These are phyloP conservation scores for Lepiota brunneoincarnata DNA, from an alignment of 768 basidiomycete species.

Conservation along the genomic window DNA sequence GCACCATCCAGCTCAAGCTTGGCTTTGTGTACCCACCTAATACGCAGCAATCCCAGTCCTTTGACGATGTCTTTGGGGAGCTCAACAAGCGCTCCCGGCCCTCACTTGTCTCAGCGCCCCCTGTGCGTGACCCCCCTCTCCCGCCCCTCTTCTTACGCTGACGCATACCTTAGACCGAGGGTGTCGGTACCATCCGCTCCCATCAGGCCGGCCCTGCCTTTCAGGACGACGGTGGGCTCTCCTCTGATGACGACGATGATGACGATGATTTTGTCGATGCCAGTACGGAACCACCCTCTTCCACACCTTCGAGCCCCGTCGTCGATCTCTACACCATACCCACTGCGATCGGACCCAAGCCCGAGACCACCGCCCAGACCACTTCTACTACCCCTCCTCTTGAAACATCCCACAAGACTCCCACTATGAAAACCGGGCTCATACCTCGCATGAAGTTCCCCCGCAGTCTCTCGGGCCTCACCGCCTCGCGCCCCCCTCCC, in stretches of 20 bases:
- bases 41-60: slow-evolving; percentile 36
- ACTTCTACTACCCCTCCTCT: slow-evolving; percentile 13
- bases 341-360: slow-evolving; percentile 3
- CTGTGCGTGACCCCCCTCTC: slow-evolving; percentile 44
- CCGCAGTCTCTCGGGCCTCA: slow-evolving; percentile 11
- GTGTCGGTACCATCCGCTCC: slow-evolving; percentile 80
- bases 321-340: slow-evolving; percentile 19
- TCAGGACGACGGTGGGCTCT: slow-evolving; percentile 79
- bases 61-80: slow-evolving; percentile 60
- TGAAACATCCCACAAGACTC: slow-evolving; percentile 23
- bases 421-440: slow-evolving; percentile 19
- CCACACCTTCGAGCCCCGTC: slow-evolving; percentile 19
- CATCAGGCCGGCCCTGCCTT: slow-evolving; percentile 51
- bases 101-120: slow-evolving; percentile 72
- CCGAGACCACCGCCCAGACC: slow-evolving; percentile 8
- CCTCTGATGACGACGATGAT: slow-evolving; percentile 38
- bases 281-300: slow-evolving; percentile 20
- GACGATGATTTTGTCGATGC: slow-evolving; percentile 29
- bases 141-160: slow-evolving; percentile 5
- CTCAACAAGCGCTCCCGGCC: slow-evolving; percentile 62
- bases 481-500: slow-evolving; percentile 11
- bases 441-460: slow-evolving; percentile 23
- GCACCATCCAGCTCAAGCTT: slow-evolving; percentile 41
- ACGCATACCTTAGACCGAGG: slow-evolving; percentile 59
- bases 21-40: slow-evolving; percentile 48